Evolutionary conservation across 2,329 filamentous ascomycete genomes (phyloP), one percentile per base, ranked within the genome.

Genomic region (Simplicillium aogashimaense): DNA sequence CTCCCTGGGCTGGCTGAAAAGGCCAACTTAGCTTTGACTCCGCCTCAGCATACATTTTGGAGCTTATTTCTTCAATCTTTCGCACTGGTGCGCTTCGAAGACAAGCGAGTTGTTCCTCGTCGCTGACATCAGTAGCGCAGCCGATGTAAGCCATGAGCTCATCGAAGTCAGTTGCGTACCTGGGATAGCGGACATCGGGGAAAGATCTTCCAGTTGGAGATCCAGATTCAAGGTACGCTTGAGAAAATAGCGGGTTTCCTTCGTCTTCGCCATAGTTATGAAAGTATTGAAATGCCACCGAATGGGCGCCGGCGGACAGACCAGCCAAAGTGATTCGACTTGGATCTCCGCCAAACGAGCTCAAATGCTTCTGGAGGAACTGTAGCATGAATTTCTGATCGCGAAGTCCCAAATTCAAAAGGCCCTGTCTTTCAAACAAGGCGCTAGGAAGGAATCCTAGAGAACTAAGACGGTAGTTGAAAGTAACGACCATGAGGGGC

Each of bases 341-440:
- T 0, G 64, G 62, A 39, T 78, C 66, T 3, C 75, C 74, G 0
- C 75, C 73, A 39, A 79, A 78, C 2, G 60, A 51, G 2, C 54
- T 47, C 38, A 78, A 73, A 43, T 78, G 55, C 8, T 59, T 60
- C 37, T 74, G 66, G 0, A 78, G 67, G 62, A 75, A 78, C 46
- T 67, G 51, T 2, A 79, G 52, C 2, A 69, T 66, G 4, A 67
- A 65, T 12, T 65, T 61, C 47, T 76, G 71, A 43, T 78, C 74
- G 3, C 70, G 56, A 0, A 78, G 53, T 0, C 74, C 74, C 1
- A 69, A 67, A 43, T 80, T 79, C 8, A 72, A 41, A 14, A 65
- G 39, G 0, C 55, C 57, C 3, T 52, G 49, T 0, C 58, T 55
- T 25, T 65, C 60, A 7, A 60, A 50, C 15, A 63, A 39, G 16